Base-by-base conservation (phyloP, 1,284 basidiomycete genomes). In the Ustilago cynodontis region DNA sequence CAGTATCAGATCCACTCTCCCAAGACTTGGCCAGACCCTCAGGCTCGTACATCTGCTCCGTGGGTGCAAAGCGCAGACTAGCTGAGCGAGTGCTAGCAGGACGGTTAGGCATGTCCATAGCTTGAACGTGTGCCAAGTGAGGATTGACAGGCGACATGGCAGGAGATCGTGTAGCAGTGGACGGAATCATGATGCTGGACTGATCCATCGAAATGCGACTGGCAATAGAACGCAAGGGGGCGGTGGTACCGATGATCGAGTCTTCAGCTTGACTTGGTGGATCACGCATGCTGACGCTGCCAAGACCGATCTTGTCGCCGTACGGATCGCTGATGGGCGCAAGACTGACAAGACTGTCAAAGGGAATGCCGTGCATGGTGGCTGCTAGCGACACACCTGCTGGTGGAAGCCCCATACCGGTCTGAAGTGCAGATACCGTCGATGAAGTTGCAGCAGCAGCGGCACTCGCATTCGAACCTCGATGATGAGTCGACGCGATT, bases 281-380 rank as follows among this genome's bases (percentile, higher is more conserved):
- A 45, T 77, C 77, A 14, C 80, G 71, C 49, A 78, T 59, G 45
- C 78, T 81, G 52, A 81, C 60, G 51, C 77, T 81, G 26, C 77
- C 75, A 4, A 79, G 67, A 2, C 80, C 80, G 22, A 81, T 71
- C 47, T 63, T 59, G 51, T 77, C 79, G 22, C 71, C 78, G 84
- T 93, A 94, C 0, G 91, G 89, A 62, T 92, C 91, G 81, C 93
- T 91, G 5, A 93, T 91, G 5, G 91, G 91, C 3, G 91, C 90
- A 5, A 98, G 90, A 51, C 90, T 90, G 24, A 98, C 90, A 20
- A 96, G 90, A 66, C 90, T 91, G 72, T 91, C 90, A 85, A 92
- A 93, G 0, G 94, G 92, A n/a, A 96, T 90, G 5, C 91, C 93
- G 88, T 75, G 89, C 87, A 18, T 88, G 87, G 29, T 87, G 86